These are phyloP conservation scores for Colletotrichum phormii DNA, from an alignment of 2,329 filamentous ascomycete genomes.

Conservation along the genomic window DNA sequence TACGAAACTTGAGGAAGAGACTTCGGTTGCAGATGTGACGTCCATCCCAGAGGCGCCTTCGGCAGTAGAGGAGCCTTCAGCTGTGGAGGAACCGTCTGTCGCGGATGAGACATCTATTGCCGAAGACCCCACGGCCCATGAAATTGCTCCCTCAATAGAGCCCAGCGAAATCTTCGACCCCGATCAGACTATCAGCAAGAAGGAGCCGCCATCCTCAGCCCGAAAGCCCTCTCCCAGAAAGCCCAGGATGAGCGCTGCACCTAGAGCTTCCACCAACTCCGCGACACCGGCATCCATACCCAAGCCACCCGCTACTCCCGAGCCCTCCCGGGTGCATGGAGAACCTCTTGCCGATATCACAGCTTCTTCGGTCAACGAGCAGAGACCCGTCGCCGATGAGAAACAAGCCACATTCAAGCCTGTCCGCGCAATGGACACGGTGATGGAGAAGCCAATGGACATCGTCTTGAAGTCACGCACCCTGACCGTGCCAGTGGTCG, in stretches of 20 bases:
- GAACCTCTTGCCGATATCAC: constrained; percentile 82
- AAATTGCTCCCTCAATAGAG: constrained; percentile 39
- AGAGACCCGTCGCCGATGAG: constrained; percentile 59
- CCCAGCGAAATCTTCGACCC: constrained; percentile 52
- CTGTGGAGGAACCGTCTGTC: constrained; percentile 1
- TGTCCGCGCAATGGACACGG: constrained; percentile 79
- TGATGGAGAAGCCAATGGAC: constrained; percentile 91
- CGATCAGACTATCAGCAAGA: constrained; percentile 46
- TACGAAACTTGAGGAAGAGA: constrained; percentile 5
- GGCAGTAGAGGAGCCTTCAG: constrained; percentile 7
- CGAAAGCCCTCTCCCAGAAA: constrained; percentile 67
- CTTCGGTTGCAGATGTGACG: not conserved
- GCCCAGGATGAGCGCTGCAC: constrained; percentile 68
- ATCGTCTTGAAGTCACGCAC: constrained; percentile 90
- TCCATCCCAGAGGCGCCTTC: not conserved
- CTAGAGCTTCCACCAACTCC: constrained; percentile 51
- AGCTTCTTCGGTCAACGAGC: constrained; percentile 72
- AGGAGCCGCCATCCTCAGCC: constrained; percentile 44
- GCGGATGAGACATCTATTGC: constrained; percentile 60
- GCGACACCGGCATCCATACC: constrained; percentile 53
- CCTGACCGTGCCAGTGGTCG: constrained; percentile 73
- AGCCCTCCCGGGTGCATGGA: constrained; percentile 59
- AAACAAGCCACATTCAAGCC: constrained; percentile 70
- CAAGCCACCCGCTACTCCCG: constrained; percentile 67
- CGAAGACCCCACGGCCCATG: constrained; percentile 25